These are phyloP conservation scores for Cladosporium sp. DNA, from an alignment of 2,329 filamentous ascomycete genomes.

Conservation along the genomic window DNA sequence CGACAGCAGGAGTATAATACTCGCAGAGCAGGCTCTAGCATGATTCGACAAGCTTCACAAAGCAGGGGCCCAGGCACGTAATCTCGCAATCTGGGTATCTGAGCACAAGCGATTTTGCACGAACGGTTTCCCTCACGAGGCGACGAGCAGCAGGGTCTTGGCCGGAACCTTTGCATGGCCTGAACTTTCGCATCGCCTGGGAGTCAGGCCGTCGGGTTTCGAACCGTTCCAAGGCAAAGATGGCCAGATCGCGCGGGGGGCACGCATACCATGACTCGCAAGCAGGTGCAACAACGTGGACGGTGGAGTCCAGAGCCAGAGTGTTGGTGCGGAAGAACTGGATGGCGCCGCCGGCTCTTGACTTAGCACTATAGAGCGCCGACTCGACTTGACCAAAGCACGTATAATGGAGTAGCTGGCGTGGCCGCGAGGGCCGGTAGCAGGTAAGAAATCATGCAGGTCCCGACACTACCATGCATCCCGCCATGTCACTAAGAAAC, in stretches of 20 bases:
- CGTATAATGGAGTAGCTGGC: no score
- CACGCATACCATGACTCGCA: neutral
- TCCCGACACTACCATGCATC: neutral
- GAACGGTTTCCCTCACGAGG: neutral
- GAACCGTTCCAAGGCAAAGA: neutral
- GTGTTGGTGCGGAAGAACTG: no score
- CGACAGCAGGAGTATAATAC: neutral
- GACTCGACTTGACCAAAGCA: no score
- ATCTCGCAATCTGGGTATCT: neutral
- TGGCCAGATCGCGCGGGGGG: neutral
- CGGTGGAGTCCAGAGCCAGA: neutral
- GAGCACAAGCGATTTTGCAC: neutral
- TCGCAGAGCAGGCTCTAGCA: neutral
- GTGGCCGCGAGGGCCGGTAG: no score
- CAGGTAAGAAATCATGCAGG: neutral
- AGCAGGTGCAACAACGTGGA: neutral
- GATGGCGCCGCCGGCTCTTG: no score
- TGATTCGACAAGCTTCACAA: conserved; percentile 4
- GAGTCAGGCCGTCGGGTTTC: neutral
- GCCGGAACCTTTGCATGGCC: neutral
- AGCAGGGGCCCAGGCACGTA: neutral
- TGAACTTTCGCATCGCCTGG: neutral
- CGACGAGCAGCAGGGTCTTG: neutral
- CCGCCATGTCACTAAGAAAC: no score
- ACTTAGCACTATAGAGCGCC: no score